Evolutionary conservation across 2,329 filamentous ascomycete species (phyloP), one percentile per base, ranked within the genome.

Genomic region (Torrubiella hemipterigena): DNA sequence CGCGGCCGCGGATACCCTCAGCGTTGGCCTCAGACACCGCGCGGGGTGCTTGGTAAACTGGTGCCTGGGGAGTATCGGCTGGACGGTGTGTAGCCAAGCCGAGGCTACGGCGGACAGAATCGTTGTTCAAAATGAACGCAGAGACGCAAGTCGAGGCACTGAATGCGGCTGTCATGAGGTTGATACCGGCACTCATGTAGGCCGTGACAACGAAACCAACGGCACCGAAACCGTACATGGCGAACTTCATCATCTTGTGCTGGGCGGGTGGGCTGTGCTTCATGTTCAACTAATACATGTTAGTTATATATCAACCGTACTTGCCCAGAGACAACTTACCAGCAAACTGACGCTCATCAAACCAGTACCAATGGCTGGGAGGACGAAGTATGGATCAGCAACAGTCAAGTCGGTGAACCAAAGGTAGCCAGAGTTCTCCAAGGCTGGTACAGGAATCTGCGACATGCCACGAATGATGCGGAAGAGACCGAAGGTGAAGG

Each of bases 331-430:
- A 21, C 23, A 21, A 12, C 60, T 33, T 51, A 68, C 66, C 34
- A 63, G 65, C 34, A 84, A 58, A 30, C 73, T 67, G 17, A 61
- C 42, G 42, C 67, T 70, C 53, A 81, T 67, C 32, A 73, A 48
- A 7, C 49, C 53, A 2, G 75, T 67, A 4, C 76, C 73, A 2
- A 66, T 35, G 3, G 73, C 39, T 2, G 91, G 91, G 19, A 96
- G 59, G 24, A 91, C 52, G 43, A 73, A 89, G 45, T 67, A 78
- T 0, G 91, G 89, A 54, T 98, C 91, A 3, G 71, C 54, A 15
- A 75, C 49, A 1, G 84, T 78, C 39, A 98, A 56, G 52, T 96
- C 81, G 2, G 62, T 57, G 42, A 96, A 71, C 91, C 91, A 98
- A 24, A 77, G 57, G 21, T 77, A 57, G 3, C 82, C 78, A 19